Base-by-base conservation (phyloP, 345 rosid genomes). In the Aquilaria yunnanensis region DNA sequence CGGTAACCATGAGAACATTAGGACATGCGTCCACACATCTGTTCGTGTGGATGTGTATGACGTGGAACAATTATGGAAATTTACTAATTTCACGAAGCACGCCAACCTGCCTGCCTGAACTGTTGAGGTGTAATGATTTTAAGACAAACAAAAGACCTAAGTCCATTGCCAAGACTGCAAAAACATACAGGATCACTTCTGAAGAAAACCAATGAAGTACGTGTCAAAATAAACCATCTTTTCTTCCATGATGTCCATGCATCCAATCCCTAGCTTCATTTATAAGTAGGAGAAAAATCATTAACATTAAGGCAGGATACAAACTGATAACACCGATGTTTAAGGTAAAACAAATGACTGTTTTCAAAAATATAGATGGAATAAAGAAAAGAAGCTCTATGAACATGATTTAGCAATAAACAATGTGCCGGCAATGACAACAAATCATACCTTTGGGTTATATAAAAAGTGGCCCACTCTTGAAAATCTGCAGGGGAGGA, bases 91-190 rank as follows among this genome's bases (percentile, higher is more conserved):
- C 56, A 65, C 76, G 75, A 69, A 74, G 78, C 69, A 76, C 78
- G 86, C 99, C 85, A 78, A 95, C 99, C 99, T 95, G 96, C 99
- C 99, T 91, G 96, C 99, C 99, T 91, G 99, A 88, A 84, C 83
- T 95, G 97, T 95, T 88, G 87, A 95, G 99, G 61, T 3, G 51
- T 52, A 65, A 10, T 53, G 10, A 16, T 47, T 37, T 54, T 7
- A 54, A 62, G 50, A 61, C 52, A 32, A 48, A 6, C 50, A 37
- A 37, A 37, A 37, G 43, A 1, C 43, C 43, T 37, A 37, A 37
- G 8, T 4, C 43, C 53, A 62, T 61, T 46, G 47, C 51, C 60
- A n/a, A 52, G 51, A 61, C 56, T 31, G 55, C 32, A 55, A 59
- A 49, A 61, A 77, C 86, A 74, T 72, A 87, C 90, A 10, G 90